phyloP scores from a whole-genome alignment of 352 stramenopile species.

The Globisporangium mamillatum region DNA sequence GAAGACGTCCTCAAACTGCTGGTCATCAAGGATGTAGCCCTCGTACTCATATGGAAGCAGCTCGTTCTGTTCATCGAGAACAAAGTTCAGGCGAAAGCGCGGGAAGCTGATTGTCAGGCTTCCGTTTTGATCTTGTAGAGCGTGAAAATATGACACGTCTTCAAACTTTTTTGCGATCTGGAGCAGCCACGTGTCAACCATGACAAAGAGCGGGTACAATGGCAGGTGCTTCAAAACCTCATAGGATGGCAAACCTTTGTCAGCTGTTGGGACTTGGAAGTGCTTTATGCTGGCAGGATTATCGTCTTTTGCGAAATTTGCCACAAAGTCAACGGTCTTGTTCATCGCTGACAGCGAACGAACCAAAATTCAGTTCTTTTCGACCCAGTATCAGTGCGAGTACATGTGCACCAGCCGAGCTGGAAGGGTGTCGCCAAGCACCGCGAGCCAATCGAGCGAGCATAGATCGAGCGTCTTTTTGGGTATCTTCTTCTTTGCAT shows the following conservation, averaged over 20 bases:
- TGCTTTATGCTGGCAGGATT: slow-evolving; percentile 15
- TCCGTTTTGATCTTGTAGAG: slow-evolving; percentile 14
- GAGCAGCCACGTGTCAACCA: not conserved
- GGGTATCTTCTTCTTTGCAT: not conserved
- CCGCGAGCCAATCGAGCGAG: slow-evolving; percentile 29
- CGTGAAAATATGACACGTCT: slow-evolving; percentile 26
- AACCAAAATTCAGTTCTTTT: slow-evolving; percentile 38
- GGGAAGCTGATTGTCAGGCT: slow-evolving; percentile 36
- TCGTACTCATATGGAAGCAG: slow-evolving; percentile 35
- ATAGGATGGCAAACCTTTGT: slow-evolving; percentile 21
- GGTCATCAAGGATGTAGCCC: slow-evolving; percentile 32
- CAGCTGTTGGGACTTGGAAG: slow-evolving; percentile 31
- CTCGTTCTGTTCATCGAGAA: slow-evolving; percentile 16
- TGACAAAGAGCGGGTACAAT: not conserved
- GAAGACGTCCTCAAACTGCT: slow-evolving; percentile 42
- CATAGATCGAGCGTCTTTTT: slow-evolving; percentile 28
- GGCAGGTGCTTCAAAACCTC: not conserved
- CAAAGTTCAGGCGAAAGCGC: slow-evolving; percentile 37
- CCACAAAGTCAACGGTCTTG: slow-evolving; percentile 1
- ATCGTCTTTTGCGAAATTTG: not conserved
- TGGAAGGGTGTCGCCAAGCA: slow-evolving; percentile 25
- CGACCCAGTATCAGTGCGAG: slow-evolving; percentile 52
- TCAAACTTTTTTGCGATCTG: slow-evolving; percentile 28
- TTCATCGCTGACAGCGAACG: slow-evolving; percentile 22
- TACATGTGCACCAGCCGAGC: slow-evolving; percentile 29